Evolutionary conservation across 768 basidiomycete genomes (phyloP), one percentile per base, ranked within the genome.

Genomic region (Kwoniella sp.): DNA sequence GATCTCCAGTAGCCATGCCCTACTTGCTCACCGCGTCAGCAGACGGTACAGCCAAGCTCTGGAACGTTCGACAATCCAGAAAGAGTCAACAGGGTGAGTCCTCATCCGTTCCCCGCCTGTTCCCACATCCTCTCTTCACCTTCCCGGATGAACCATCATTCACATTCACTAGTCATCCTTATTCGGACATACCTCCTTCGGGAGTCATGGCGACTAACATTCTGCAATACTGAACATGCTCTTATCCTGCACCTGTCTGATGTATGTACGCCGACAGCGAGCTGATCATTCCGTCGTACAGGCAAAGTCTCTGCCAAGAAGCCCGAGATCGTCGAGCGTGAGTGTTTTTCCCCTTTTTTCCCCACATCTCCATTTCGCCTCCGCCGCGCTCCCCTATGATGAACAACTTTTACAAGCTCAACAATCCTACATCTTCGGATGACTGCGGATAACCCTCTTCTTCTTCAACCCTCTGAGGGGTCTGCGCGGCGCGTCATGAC

Each of bases 11-110:
- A n/a, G n/a, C 34, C 12, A 54, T 31, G 17, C 57, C 76, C 4
- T 75, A 81, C 50, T 77, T 95, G 15, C 82, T 85, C 22, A 88
- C 90, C 5, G 82, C 84, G 4, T 58, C 68, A 10, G 86, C 86
- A 5, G 78, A 79, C 72, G 83, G 84, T 1, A 73, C 76, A 26
- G 83, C 90, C 50, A 95, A 89, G 71, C 76, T 84, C 3, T 98
- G 93, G 93, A 79, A 84, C 54, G 74, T 84, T 32, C 63, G 81
- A 14, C 59, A 67, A n/a, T 78, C 67, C 32, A 80, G 80, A 69
- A 76, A 78, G 44, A 79, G 78, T 19, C 70, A 69, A 31, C 62
- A 88, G 75, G 79, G 85, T 83, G 59, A 71, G 79, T 75, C 29
- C 49, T 19, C 8, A 22, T 43, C 45, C 11, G 23, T 53, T 28